Base-by-base conservation (phyloP, 2,329 filamentous ascomycete genomes). In the Aureobasidium mangrovei region DNA sequence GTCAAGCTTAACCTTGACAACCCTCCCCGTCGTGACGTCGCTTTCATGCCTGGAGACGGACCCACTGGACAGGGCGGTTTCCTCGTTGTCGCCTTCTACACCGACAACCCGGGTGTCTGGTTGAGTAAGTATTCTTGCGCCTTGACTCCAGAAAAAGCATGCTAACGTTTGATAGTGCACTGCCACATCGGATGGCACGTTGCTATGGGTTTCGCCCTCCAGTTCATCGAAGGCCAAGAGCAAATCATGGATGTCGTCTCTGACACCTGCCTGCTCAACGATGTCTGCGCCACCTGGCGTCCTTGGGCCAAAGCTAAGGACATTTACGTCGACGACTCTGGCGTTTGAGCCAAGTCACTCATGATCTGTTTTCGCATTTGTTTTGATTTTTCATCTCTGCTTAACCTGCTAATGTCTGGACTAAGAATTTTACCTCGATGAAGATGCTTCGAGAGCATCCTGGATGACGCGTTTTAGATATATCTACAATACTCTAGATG, bases 91-190 rank as follows among this genome's bases (percentile, higher is more conserved):
- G 65, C 64, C 5, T 67, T 67, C 59, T 48, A 58, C 24, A 62
- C 64, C 7, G 65, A 68, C 47, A 69, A 69, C 33, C 65, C 67
- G 24, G 65, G 65, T 26, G 63, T 59, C 3, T 69, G 66, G 66
- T 49, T 65, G 12, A 60, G 18, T 18, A 18, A 18, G 18, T 18
- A 18, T 18, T 57, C 29, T 56, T 58, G 42, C 49, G 55, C 56
- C 28, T 42, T 18, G 5, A 4, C 7, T 32, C 32, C 54, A 47
- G 27, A 24, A 28, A 43, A 7, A 57, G 60, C 32, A 10, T 41
- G 7, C 7, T 41, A 10, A 18, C 18, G 18, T 18, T 18, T 18
- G 18, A 18, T 18, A 18, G 18, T 46, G 43, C 52, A 54, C 7
- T 64, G 64, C 31, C 63, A 67, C 43, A 66, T 67, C 40, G 65